Evolutionary conservation across 768 basidiomycete species (phyloP).

Genomic region (Amanita phalloides): DNA sequence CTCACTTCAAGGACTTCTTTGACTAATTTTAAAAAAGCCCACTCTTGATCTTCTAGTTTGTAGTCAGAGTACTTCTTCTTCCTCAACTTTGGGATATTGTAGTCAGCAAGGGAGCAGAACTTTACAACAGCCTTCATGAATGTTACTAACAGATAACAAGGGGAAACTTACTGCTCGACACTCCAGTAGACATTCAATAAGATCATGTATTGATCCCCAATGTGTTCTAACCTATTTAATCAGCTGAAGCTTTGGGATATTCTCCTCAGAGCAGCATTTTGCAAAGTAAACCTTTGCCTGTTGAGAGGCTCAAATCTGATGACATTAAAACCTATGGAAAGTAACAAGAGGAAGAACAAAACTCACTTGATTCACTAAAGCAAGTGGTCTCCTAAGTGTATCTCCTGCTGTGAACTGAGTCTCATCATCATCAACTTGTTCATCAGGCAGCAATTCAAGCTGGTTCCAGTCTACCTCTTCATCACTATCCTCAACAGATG

Average conservation of each 20-base stretch:
- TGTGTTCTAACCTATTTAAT: conserved; percentile 17
- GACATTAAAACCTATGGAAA: neutral
- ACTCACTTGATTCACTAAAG: conserved; percentile 15
- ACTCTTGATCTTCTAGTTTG: conserved; percentile 11
- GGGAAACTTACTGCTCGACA: conserved; percentile 4
- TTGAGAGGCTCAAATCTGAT: conserved; percentile 15
- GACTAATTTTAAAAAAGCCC: conserved; percentile 14
- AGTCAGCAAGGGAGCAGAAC: conserved; percentile 14
- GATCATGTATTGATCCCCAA: conserved; percentile 19
- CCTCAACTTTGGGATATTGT: conserved; percentile 16
- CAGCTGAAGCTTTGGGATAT: conserved; percentile 13
- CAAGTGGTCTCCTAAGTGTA: conserved; percentile 13
- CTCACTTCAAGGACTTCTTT: conserved; percentile 14
- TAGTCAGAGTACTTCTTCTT: conserved; percentile 16
- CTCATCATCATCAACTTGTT: conserved; percentile 7
- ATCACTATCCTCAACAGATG: conserved; percentile 6
- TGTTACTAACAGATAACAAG: neutral
- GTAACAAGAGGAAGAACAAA: neutral
- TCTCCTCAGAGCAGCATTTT: conserved; percentile 10
- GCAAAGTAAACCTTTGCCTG: conserved; percentile 17
- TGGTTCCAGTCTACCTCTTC: conserved; percentile 10
- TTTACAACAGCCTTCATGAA: conserved; percentile 10
- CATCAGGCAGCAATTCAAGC: conserved; percentile 3
- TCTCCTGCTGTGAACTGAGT: conserved; percentile 12
- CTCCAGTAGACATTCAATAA: conserved; percentile 10